Evolutionary conservation across 2,329 filamentous ascomycete genomes (phyloP).

Genomic region (Lizonia empirigonia): DNA sequence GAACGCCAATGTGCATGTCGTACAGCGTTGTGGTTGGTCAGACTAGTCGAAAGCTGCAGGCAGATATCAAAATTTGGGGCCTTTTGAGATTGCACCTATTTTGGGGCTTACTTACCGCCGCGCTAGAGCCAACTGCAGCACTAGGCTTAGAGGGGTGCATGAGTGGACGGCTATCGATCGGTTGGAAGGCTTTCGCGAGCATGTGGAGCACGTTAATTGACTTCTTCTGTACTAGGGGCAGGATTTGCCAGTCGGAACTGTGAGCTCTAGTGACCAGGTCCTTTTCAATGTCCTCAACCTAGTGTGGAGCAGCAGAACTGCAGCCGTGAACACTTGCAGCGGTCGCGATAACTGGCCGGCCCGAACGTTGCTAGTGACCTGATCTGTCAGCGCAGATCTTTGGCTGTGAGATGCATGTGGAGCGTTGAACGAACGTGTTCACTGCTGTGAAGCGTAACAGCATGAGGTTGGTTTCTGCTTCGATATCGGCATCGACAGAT

Average conservation of each 20-base stretch:
- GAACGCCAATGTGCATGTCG: constrained; percentile 33
- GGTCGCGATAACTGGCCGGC: constrained; percentile 49
- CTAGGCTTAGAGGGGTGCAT: constrained; percentile 28
- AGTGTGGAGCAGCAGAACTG: constrained; percentile 30
- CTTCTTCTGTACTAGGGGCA: constrained; percentile 31
- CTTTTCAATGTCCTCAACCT: constrained; percentile 32
- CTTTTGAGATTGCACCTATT: constrained; percentile 46
- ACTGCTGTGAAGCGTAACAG: constrained; percentile 19
- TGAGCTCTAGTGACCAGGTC: constrained; percentile 29
- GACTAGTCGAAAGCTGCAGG: constrained; percentile 32
- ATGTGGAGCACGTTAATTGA: constrained; percentile 41
- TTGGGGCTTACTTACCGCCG: constrained; percentile 48
- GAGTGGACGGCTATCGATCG: constrained; percentile 36
- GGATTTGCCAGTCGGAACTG: constrained; percentile 19
- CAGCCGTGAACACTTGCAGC: constrained; percentile 43
- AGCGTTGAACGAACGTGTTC: constrained; percentile 19
- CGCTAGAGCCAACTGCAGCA: constrained; percentile 28
- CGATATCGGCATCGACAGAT: constrained; percentile 25
- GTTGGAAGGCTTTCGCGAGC: constrained; percentile 38
- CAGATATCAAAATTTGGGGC: constrained; percentile 43
- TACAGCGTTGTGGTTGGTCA: constrained; percentile 38
- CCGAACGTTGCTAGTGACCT: constrained; percentile 45
- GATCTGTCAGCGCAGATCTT: constrained; percentile 43
- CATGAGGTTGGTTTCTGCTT: constrained; percentile 31
- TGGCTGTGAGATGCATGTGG: constrained; percentile 35